Base-by-base conservation (phyloP, 148 eudicot species). In the Amaranthus palmeri region DNA sequence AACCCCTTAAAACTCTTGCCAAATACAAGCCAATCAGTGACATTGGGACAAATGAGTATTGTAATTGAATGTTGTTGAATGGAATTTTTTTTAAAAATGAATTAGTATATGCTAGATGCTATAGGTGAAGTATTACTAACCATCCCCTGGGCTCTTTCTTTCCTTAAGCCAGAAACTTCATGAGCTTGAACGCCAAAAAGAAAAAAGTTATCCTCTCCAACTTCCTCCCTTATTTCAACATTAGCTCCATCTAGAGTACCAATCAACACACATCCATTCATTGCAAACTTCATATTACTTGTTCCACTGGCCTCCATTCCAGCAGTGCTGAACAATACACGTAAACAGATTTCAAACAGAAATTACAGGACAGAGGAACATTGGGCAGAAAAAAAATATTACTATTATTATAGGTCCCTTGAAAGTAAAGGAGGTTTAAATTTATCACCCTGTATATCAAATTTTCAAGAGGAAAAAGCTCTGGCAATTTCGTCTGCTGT, bases 291-390 rank as follows among this genome's bases (percentile, higher is more conserved):
- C 98, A 93, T 93, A 86, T 93, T 93, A 88, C 98, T 93, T 78
- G 98, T 93, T 82, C 98, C 98, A 84, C 98, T 93, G 65, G 97
- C 97, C 84, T 90, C 98, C 98, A 90, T 93, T 65, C 96, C 96
- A 81, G 98, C 96, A 76, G 97, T 88, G 77, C 96, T 90, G 70
- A 15, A 11, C 17, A 77, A 25, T 62, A 56, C 44, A 17, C 60
- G 56, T 14, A 18, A 62, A 13, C n/a, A 74, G 48, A 14, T 43
- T 42, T 13, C 59, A 61, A 14, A 61, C 57, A 78, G 47, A 55
- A 42, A 14, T 5, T 43, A 63, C 45, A 51, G 17, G 40, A 67
- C 61, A 65, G 75, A 67, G 70, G 50, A 25, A 25, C 73, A 51
- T 1, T 3, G 67, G 13, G 46, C 61, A 50, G 17, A 57, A 45